Evolutionary conservation across 1,139 yeast genomes (phyloP).

Genomic region (Yamadazyma oceani): DNA sequence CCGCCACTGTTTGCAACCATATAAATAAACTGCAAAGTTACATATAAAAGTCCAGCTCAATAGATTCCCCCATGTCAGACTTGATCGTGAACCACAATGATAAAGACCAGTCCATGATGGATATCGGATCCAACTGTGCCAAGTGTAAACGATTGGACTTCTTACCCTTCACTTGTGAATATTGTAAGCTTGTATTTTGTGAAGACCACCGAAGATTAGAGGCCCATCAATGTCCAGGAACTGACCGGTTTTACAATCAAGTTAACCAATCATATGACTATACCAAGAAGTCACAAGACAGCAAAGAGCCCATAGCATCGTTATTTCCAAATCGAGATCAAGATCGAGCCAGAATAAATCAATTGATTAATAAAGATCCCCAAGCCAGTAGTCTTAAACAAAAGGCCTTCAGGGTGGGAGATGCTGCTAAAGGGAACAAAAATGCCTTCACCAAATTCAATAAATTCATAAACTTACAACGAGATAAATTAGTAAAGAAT

Average conservation of each 20-base stretch:
- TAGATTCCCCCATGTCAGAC: conserved; percentile 9
- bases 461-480: conserved; percentile 41
- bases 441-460: conserved; percentile 49
- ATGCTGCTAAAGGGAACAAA: conserved; percentile 23
- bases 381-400: conserved; percentile 30
- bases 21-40: no score
- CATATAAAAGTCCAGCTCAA: no score
- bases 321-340: conserved; percentile 58
- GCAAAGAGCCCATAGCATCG: conserved; percentile 33
- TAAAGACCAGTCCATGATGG: conserved; percentile 52
- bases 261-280: conserved; percentile 10
- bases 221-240: conserved; percentile 45
- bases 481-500: conserved; percentile 15
- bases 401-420: conserved; percentile 29
- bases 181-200: conserved; percentile 58
- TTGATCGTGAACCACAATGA: conserved; percentile 14
- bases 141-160: conserved; percentile 67
- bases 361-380: conserved; percentile 21
- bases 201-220: conserved; percentile 53
- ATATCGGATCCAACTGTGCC: conserved; percentile 68
- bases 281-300: conserved; percentile 11
- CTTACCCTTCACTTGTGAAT: conserved; percentile 64
- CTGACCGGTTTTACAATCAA: conserved; percentile 14
- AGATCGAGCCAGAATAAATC: conserved; percentile 41
- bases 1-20: conserved; percentile 14